These are phyloP conservation scores for Cladophialophora bantiana DNA, from an alignment of 2,329 filamentous ascomycete species.

Conservation along the genomic window DNA sequence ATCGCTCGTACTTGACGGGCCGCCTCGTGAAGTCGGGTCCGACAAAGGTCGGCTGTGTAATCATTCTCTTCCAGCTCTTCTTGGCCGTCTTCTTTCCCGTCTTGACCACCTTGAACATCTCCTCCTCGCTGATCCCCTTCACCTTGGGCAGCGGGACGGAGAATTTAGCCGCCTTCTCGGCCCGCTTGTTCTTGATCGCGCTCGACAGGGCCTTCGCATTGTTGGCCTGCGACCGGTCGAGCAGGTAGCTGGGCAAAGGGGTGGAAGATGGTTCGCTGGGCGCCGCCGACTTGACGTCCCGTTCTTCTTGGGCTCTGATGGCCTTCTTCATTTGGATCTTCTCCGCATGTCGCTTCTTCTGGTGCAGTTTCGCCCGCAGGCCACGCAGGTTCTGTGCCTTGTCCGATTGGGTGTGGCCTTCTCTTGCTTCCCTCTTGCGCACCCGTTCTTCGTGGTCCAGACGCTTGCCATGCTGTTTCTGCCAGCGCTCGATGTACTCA, in stretches of 20 bases:
- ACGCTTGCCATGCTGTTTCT: conserved; percentile 68
- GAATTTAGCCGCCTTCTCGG: conserved; percentile 93
- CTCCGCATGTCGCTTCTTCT: conserved; percentile 92
- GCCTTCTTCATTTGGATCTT: conserved; percentile 98
- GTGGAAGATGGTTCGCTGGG: conserved; percentile 79
- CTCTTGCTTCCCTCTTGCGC: conserved; percentile 86
- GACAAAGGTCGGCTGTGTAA: conserved; percentile 87
- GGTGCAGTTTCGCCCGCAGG: conserved; percentile 88
- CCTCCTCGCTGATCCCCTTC: conserved; percentile 89
- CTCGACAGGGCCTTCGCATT: conserved; percentile 78
- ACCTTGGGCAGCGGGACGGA: conserved; percentile 93
- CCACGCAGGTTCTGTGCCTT: conserved; percentile 94
- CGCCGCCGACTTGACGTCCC: conserved; percentile 86
- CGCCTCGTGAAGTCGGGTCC: conserved; percentile 87
- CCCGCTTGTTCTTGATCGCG: conserved; percentile 94
- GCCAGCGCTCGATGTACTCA: conserved; percentile 68
- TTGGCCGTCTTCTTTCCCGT: conserved; percentile 94
- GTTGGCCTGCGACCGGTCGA: conserved; percentile 77
- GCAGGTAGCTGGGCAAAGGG: conserved; percentile 88
- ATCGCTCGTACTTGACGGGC: conserved; percentile 78
- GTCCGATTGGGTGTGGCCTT: conserved; percentile 84
- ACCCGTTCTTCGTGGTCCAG: conserved; percentile 87
- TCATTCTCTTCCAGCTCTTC: conserved; percentile 71
- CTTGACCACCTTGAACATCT: conserved; percentile 97
- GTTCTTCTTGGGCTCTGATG: conserved; percentile 94